Percentiles rank a stretch among this genome's conserved stretches.
Conservation (phyloP, 805 yeast genomes). For the Maudiozyma barnettii region DNA sequence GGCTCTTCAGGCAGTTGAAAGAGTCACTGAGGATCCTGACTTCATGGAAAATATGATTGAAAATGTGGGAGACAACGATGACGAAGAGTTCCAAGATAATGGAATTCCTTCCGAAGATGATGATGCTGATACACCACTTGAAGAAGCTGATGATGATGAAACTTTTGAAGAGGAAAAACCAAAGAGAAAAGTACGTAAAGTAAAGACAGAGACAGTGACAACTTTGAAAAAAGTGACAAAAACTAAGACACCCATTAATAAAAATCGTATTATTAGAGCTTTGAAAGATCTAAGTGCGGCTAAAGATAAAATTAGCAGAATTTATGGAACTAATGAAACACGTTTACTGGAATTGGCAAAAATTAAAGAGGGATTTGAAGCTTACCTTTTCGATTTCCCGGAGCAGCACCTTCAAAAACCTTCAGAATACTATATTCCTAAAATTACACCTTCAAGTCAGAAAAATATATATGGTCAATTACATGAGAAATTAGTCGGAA, state of each 20-base stretch:
- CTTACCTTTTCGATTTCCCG: conserved; percentile 36
- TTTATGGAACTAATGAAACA: conserved; percentile 43
- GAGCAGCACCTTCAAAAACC: conserved; percentile 21
- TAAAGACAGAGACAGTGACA: not conserved
- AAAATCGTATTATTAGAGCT: conserved; percentile 17
- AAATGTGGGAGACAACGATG: conserved; percentile 2
- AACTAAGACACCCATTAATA: not conserved
- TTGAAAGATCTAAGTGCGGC: conserved; percentile 30
- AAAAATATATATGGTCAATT: conserved; percentile 2
- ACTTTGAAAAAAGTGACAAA: not conserved
- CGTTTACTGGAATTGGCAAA: conserved; percentile 35
- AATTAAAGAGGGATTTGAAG: conserved; percentile 43
- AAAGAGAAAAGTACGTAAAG: conserved; percentile 1
- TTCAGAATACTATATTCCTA: conserved; percentile 18
- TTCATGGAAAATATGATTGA: not conserved
- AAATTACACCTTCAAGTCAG: conserved; percentile 8
- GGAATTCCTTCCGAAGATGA: conserved; percentile 10
- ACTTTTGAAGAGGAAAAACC: conserved; percentile 2
- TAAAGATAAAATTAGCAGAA: conserved; percentile 34
- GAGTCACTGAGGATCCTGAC: conserved; percentile 4
- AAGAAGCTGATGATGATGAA: conserved; percentile 12
- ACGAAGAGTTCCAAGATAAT: not conserved
- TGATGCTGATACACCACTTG: conserved; percentile 10
- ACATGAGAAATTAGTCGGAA: conserved; percentile 3
- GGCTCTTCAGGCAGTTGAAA: not conserved